Percentiles rank a stretch among this genome's conserved stretches.
phyloP scores from a whole-genome alignment of 73 alveolate species.

The Strombidium stylifer region DNA sequence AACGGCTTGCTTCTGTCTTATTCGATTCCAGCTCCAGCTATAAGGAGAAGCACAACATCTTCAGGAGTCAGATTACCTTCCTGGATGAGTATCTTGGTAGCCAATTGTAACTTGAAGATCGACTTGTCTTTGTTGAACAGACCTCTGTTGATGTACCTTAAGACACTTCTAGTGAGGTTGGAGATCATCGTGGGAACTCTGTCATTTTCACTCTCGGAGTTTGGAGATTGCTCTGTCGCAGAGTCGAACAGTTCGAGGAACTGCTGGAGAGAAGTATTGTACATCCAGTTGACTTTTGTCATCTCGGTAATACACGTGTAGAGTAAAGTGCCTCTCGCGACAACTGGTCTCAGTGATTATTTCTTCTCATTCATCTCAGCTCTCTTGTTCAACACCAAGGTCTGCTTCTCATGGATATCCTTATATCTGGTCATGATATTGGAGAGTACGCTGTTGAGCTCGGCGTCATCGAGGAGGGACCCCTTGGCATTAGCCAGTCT shows the following conservation, averaged over 20 bases:
- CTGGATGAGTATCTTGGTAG: conserved; percentile 95
- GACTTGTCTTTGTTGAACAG: conserved; percentile 99
- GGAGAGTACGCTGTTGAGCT: conserved; percentile 97
- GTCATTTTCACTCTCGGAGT: conserved; percentile 86
- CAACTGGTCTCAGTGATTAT: conserved; percentile 99
- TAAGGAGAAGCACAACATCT: conserved; percentile 95
- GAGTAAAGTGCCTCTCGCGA: conserved; percentile 98
- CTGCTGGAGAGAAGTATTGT: conserved; percentile 98
- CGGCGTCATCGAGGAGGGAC: conserved; percentile 98
- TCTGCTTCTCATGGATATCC: conserved; percentile 97
- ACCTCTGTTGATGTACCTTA: conserved; percentile 99
- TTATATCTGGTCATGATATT: conserved; percentile 98
- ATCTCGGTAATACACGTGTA: conserved; percentile 97
- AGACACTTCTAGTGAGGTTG: conserved; percentile 89
- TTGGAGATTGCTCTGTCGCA: conserved; percentile 90
- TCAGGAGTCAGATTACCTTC: conserved; percentile 89
- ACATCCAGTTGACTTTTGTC: conserved; percentile 98
- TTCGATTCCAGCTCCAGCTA: conserved; percentile 98
- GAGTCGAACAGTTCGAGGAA: conserved; percentile 98
- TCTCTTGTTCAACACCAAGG: conserved; percentile 97
- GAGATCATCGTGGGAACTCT: conserved; percentile 89
- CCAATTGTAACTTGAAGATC: conserved; percentile 96
- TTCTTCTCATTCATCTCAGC: conserved; percentile 99
- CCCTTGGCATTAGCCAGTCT: conserved; percentile 98
- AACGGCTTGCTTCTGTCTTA: conserved; percentile 90